Percentiles rank a stretch among this genome's conserved stretches.
Conservation (phyloP, 164 flowering plant genomes). For the Cinnamomum micranthum region DNA sequence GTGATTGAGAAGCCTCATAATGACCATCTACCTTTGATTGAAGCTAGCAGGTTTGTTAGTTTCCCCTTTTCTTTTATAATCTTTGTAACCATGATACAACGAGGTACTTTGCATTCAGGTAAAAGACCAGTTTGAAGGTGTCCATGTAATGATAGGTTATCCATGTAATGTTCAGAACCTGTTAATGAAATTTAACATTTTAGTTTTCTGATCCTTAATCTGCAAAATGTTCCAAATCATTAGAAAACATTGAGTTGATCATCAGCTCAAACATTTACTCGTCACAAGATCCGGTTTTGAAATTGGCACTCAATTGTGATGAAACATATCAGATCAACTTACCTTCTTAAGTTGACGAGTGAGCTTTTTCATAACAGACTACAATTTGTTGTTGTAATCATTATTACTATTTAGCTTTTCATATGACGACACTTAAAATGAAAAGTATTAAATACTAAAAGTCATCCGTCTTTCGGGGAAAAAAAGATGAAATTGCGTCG, state of each 20-base stretch:
- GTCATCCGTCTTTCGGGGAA: no score
- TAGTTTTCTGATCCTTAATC: not conserved
- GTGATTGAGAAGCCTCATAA: constrained; percentile 95
- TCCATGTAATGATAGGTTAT: not conserved
- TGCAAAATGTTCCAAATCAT: not conserved
- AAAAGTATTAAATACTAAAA: no score
- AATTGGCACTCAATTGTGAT: not conserved
- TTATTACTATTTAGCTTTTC: no score
- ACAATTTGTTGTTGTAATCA: no score
- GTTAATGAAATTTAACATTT: not conserved
- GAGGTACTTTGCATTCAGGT: not conserved
- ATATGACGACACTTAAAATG: no score
- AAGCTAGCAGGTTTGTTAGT: constrained; percentile 88
- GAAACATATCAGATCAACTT: no score
- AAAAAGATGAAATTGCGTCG: no score
- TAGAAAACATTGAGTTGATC: not conserved
- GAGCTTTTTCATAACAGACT: no score
- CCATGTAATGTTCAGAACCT: not conserved
- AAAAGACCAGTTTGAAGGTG: no score
- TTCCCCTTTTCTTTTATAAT: not conserved
- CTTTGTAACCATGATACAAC: not conserved
- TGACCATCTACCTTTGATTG: constrained; percentile 91
- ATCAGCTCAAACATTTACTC: no score
- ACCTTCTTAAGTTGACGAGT: no score
- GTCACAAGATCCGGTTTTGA: not conserved